phyloP scores from a whole-genome alignment of 441 rosid species.

The Euphorbia schlechtendalii region DNA sequence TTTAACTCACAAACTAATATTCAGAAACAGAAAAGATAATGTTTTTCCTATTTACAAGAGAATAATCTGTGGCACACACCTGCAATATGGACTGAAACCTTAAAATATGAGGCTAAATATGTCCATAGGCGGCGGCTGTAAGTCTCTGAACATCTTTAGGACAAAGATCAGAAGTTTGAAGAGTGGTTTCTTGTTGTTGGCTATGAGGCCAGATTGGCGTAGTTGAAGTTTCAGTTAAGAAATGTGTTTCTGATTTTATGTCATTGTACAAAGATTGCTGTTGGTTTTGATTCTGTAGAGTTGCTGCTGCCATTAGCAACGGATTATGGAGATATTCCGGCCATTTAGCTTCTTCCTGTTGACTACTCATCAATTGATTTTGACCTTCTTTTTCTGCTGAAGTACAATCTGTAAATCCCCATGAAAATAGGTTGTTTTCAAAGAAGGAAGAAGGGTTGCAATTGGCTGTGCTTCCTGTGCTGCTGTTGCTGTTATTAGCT shows the following conservation, averaged over 20 bases:
- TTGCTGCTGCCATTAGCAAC: constrained; percentile 35
- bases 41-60: constrained; percentile 43
- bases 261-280: constrained; percentile 41
- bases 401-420: constrained; percentile 50
- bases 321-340: constrained; percentile 42
- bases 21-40: constrained; percentile 23
- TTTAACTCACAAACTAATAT: constrained; percentile 22
- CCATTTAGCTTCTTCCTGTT: constrained; percentile 37
- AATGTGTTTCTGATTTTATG: constrained; percentile 48
- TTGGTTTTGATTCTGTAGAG: constrained; percentile 39
- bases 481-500: constrained; percentile 28
- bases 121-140: constrained; percentile 43
- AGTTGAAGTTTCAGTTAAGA: constrained; percentile 28
- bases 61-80: constrained; percentile 35
- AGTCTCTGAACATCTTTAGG: constrained; percentile 44
- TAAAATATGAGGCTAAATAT: constrained; percentile 21
- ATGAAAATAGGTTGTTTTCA: constrained; percentile 36
- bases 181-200: constrained; percentile 27
- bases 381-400: constrained; percentile 39
- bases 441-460: constrained; percentile 32
- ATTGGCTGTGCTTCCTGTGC: constrained; percentile 30
- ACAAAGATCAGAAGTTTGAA: constrained; percentile 31
- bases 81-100: constrained; percentile 6
- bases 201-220: constrained; percentile 35
- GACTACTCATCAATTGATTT: constrained; percentile 27